Evolutionary conservation across 2,329 filamentous ascomycete species (phyloP), one percentile per base, ranked within the genome.

Genomic region (Ophiostoma sp.): DNA sequence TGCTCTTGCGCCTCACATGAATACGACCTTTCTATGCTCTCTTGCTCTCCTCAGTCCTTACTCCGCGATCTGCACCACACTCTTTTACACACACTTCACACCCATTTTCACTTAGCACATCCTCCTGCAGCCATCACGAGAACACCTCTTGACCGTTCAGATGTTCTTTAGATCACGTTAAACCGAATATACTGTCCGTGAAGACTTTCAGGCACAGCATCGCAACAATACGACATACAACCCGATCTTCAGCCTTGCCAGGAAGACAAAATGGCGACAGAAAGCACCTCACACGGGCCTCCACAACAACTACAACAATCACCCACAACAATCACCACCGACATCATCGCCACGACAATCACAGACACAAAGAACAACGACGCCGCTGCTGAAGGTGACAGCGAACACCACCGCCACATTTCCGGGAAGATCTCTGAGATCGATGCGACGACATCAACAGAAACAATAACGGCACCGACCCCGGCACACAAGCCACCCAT

Each of bases 221-320:
- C n/a, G n/a, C 68, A 25, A 39, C 28, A 17, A 36, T 52, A 33
- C 50, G n/a, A n/a, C n/a, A 36, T 36, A 36, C 33, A 33, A 70
- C n/a, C 11, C 22, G 12, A 19, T 33, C 12, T 28, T 11, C 66
- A 39, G 45, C 64, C 63, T 42, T 69, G 42, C 3, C 9, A 55
- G 28, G 19, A 36, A 8, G 50, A n/a, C 50, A 63, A 39, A 15
- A 71, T 71, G 69, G 69, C 64, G 25, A 50, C 64, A 22, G 64
- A 45, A 25, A 42, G 36, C 17, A 45, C 48, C 17, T 22, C 25
- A 50, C 69, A 63, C 55, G 36, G 69, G 19, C 55, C 69, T 61
- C 55, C 28, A 68, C 64, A 45, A 22, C 63, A 45, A 45, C 12
- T 28, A 45, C 63, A 42, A 64, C 61, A 42, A 64, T 22, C 33